phyloP scores from a whole-genome alignment of 176 grass and related monocot species.

The Tillandsia fasciculata region DNA sequence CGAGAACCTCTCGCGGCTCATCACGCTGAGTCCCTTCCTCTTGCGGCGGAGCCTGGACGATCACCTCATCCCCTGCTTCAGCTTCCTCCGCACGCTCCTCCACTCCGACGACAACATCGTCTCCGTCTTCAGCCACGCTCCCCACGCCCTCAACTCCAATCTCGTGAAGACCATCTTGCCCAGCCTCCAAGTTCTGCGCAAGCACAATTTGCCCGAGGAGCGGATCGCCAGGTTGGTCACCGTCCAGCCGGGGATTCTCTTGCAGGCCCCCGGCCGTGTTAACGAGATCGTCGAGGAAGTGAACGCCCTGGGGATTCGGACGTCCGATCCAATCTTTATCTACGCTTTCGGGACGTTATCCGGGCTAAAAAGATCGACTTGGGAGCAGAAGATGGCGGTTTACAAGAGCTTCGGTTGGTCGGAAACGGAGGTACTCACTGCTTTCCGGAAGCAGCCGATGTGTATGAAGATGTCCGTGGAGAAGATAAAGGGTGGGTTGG shows the following conservation, averaged over 20 bases:
- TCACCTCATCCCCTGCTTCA: conserved; percentile 17
- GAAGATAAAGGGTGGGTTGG: conserved; percentile 17
- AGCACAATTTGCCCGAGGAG: neutral
- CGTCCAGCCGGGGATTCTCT: conserved; percentile 2
- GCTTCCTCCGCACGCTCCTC: conserved; percentile 6
- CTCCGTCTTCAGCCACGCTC: neutral
- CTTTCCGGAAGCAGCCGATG: conserved; percentile 17
- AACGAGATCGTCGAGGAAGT: conserved; percentile 12
- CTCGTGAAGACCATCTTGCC: neutral
- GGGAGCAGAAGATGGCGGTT: conserved; percentile 22
- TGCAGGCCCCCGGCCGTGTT: neutral
- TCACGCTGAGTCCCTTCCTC: neutral
- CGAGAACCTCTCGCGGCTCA: neutral
- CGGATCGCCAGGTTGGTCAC: neutral
- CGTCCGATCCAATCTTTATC: conserved; percentile 1
- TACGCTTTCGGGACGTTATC: conserved; percentile 1
- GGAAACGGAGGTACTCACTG: conserved; percentile 14
- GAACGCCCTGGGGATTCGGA: conserved; percentile 12
- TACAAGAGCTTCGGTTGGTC: conserved; percentile 29
- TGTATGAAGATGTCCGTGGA: conserved; percentile 7
- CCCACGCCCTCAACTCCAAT: conserved; percentile 12
- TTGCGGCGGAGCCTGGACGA: conserved; percentile 6
- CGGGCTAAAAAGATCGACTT: conserved; percentile 3
- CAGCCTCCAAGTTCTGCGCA: conserved; percentile 6
- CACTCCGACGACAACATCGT: neutral